phyloP scores from a whole-genome alignment of 2,329 filamentous ascomycete species.

The Monilinia laxa region DNA sequence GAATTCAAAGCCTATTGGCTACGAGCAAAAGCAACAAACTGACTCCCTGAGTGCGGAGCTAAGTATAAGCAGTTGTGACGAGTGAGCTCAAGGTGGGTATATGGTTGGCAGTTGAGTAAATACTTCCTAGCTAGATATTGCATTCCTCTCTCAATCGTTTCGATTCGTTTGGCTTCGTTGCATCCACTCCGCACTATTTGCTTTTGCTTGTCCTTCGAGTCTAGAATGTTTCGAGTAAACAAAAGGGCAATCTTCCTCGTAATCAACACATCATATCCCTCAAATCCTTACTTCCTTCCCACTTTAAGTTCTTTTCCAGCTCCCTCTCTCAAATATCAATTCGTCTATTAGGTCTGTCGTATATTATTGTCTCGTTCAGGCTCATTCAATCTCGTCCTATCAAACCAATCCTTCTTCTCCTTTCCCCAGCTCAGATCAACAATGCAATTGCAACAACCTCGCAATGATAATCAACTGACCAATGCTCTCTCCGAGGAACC shows the following conservation, averaged over 20 bases:
- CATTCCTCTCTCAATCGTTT: neutral
- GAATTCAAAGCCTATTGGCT: conserved; percentile 7
- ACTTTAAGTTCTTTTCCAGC: neutral
- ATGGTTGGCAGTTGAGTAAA: neutral
- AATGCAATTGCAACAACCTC: conserved; percentile 2
- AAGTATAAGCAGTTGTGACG: neutral
- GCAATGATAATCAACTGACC: conserved; percentile 4
- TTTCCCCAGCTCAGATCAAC: conserved; percentile 5
- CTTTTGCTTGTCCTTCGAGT: conserved; percentile 1
- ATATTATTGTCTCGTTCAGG: neutral
- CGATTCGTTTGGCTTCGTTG: too few species aligned
- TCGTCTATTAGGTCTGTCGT: neutral
- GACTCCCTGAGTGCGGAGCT: neutral
- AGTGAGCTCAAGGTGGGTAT: neutral
- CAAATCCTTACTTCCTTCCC: neutral
- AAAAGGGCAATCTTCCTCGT: conserved; percentile 5
- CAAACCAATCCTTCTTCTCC: conserved; percentile 13
- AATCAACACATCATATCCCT: conserved; percentile 12
- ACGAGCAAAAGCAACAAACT: neutral
- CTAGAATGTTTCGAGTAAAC: conserved; percentile 5
- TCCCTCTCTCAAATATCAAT: neutral
- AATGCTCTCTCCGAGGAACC: conserved; percentile 16
- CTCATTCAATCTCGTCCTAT: neutral
- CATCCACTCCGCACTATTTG: neutral
- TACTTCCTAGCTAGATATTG: neutral